Base-by-base conservation (phyloP, 169 alveolate genomes). In the Plasmodium vivax region DNA sequence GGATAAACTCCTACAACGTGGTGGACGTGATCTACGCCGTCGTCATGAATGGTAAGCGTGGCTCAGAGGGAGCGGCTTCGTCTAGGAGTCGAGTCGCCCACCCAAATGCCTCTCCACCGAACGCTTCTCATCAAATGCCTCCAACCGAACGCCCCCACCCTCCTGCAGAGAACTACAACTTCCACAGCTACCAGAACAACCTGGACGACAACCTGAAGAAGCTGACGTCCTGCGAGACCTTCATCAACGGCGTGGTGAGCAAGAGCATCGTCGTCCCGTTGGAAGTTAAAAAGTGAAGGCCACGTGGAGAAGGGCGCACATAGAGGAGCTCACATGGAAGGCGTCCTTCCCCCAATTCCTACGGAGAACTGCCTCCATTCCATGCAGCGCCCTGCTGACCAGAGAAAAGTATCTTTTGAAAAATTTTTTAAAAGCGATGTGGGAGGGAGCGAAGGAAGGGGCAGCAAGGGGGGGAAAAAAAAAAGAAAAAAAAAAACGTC, bases 21-120 rank as follows among this genome's bases (percentile, higher is more conserved):
- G 93, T 74, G 12, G 93, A 85, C 16, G 58, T 85, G 7, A 85
- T 85, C 5, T 85, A 85, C 12, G 79, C 93, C 27, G 73, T 85
- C 84, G 10, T 85, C 73, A 45, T 85, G 14, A 85, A 85, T 85
- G 93, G 93, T 85, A 41, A 32, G 41, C 9, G 2, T 81, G 8
- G 19, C 38, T n/a, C n/a, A n/a, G n/a, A n/a, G n/a, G n/a, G n/a
- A n/a, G n/a, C n/a, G n/a, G n/a, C n/a, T n/a, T n/a, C n/a, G n/a
- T n/a, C 2, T 43, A 43, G 16, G 16, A 43, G 12, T 43, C n/a
- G n/a, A n/a, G n/a, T n/a, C n/a, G n/a, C n/a, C 41, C 54, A 43
- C 9, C 16, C 3, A 8, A 43, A 43, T 43, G 54, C 2, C 3
- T 10, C 47, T 4, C 23, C 71, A 5, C 41, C 19, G n/a, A n/a